These are phyloP conservation scores for Epichloe coenophiala DNA, from an alignment of 2,329 filamentous ascomycete genomes.

Conservation along the genomic window DNA sequence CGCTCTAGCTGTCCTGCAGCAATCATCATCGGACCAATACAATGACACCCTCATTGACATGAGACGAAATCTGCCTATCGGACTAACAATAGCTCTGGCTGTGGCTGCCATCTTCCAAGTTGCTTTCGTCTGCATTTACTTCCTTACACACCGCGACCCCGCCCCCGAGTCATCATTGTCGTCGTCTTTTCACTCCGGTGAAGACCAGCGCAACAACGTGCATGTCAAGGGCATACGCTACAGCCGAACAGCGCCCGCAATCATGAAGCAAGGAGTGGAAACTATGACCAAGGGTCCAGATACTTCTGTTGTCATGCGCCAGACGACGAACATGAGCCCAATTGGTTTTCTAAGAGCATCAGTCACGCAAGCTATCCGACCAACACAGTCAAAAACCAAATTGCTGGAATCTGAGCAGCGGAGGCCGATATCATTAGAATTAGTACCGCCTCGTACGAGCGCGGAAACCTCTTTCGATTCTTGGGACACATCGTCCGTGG, in stretches of 20 bases:
- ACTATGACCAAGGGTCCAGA: slow-evolving; percentile 23
- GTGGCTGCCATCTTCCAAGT: slow-evolving; percentile 33
- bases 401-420: slow-evolving; percentile 33
- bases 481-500: slow-evolving; percentile 61
- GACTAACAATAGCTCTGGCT: slow-evolving; percentile 30
- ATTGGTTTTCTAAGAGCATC: slow-evolving; percentile 21
- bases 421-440: slow-evolving; percentile 36
- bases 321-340: slow-evolving; percentile 13
- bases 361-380: slow-evolving; percentile 34
- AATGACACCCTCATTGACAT: slow-evolving; percentile 2
- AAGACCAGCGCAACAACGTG: slow-evolving; percentile 5
- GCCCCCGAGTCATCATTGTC: slow-evolving; percentile 7
- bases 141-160: slow-evolving; percentile 23
- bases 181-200: slow-evolving; percentile 17
- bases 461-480: slow-evolving; percentile 55
- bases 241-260: slow-evolving; percentile 26
- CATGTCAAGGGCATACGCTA: slow-evolving; percentile 42
- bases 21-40: slow-evolving; percentile 9
- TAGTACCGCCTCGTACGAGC: slow-evolving; percentile 22
- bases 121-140: slow-evolving; percentile 33
- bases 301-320: slow-evolving; percentile 29
- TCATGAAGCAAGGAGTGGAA: slow-evolving; percentile 18
- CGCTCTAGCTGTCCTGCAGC: slow-evolving; percentile 26
- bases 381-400: slow-evolving; percentile 42
- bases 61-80: slow-evolving; percentile 26